Evolutionary conservation across 2,329 filamentous ascomycete species (phyloP).

Genomic region (Calonectria hongkongensis): DNA sequence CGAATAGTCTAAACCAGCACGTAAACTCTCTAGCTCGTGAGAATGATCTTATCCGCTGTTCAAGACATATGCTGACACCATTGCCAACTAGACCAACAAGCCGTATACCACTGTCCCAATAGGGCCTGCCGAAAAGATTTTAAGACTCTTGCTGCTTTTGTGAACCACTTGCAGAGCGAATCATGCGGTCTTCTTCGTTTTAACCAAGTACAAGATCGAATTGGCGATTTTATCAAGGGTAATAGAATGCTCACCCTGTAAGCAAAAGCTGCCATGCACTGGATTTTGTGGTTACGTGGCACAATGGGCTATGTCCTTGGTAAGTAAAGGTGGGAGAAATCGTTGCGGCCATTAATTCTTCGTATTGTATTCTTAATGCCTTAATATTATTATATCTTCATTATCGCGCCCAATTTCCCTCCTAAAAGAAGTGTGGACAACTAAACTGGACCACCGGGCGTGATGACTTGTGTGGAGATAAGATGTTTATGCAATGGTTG

Average conservation of each 20-base stretch:
- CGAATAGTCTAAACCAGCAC: too few species aligned
- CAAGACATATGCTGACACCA: too few species aligned
- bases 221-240: not conserved
- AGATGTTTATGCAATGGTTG: not conserved
- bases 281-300: not conserved
- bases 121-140: too few species aligned
- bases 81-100: too few species aligned
- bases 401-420: not conserved
- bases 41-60: too few species aligned
- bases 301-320: not conserved
- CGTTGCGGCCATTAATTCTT: not conserved
- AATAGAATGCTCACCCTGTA: not conserved
- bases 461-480: not conserved
- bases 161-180: not conserved
- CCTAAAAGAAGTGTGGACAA: not conserved
- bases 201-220: not conserved
- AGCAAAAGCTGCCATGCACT: not conserved
- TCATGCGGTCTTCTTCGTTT: not conserved
- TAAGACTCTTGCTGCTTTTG: too few species aligned
- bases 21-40: too few species aligned
- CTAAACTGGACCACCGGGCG: not conserved
- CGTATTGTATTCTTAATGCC: not conserved
- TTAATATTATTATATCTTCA: not conserved
- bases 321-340: not conserved
- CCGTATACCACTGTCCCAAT: too few species aligned